Evolutionary conservation across 305 asterid species (phyloP), one percentile per base, ranked within the genome.

Genomic region (Plantago coronopus): DNA sequence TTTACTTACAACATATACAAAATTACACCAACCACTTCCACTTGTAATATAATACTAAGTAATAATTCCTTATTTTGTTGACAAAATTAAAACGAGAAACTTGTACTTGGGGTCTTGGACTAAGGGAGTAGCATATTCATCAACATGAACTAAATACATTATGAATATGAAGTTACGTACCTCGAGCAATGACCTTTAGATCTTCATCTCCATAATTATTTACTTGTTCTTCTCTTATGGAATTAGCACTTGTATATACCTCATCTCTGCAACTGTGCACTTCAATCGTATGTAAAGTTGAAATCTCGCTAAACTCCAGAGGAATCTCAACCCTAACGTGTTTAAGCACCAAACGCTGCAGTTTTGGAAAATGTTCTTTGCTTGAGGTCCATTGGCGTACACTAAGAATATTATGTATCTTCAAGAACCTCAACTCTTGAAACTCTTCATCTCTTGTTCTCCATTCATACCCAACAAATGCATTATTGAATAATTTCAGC

Each of bases 381-480:
- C 47, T 5, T 2, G 20, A 7, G 4, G 54, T 48, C 8, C 22
- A 43, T 53, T 65, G 46, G 2, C n/a, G 17, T 40, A 6, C 8
- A 21, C 62, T 18, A 18, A 50, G 17, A 11, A 71, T 43, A 5
- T 20, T 5, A 0, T 22, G 29, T 13, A 72, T 56, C 50, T 51
- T 67, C 48, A 66, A 23, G 31, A 29, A 49, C 38, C 59, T 66
- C 17, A 67, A 65, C 14, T 67, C 29, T 17, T 21, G 66, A 57
- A 66, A 62, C 27, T 58, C 69, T 0, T 19, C 48, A 31, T 66
- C 72, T 13, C 4, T 48, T 48, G 63, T 67, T 29, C 21, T 37
- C 72, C 76, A 66, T 17, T 48, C 21, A 7, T 15, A n/a, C 48
- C 76, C 72, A 43, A 12, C 43, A 2, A 61, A 54, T 37, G 68